These are phyloP conservation scores for Hypsizygus marmoreus DNA, from an alignment of 768 basidiomycete genomes.

Conservation along the genomic window DNA sequence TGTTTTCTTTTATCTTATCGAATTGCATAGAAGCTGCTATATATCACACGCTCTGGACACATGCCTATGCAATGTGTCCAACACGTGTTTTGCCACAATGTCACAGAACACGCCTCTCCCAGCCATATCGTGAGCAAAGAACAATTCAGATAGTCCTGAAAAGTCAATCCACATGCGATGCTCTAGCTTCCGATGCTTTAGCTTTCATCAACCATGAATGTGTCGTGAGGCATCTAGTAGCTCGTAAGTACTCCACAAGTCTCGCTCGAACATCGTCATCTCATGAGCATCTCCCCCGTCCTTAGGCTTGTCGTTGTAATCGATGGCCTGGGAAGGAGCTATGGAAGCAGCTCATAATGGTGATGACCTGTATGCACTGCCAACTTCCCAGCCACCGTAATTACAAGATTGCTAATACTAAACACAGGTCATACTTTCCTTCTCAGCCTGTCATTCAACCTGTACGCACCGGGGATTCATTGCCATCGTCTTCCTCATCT, in stretches of 20 bases:
- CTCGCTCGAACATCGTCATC: not conserved
- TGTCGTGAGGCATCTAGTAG: constrained; percentile 13
- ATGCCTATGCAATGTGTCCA: constrained; percentile 10
- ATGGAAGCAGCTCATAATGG: no score
- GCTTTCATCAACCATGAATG: constrained; percentile 11
- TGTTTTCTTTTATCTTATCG: constrained; percentile 1
- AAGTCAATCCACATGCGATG: not conserved
- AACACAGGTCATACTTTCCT: constrained; percentile 13
- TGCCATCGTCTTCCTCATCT: not conserved
- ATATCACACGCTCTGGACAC: not conserved
- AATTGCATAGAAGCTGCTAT: not conserved
- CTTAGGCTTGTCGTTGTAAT: not conserved
- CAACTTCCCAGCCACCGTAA: not conserved
- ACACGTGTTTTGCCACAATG: constrained; percentile 16
- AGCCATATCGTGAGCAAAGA: not conserved
- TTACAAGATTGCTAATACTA: not conserved
- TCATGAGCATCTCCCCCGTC: not conserved
- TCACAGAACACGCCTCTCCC: constrained; percentile 7
- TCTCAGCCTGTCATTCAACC: constrained; percentile 9
- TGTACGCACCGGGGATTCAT: not conserved
- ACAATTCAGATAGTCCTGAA: not conserved
- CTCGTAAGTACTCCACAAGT: not conserved
- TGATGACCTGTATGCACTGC: no score
- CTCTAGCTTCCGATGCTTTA: constrained; percentile 1
- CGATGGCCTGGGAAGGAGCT: no score